Conservation (phyloP, 2,329 filamentous ascomycete species). For the Hymenotorrendiella dingleyae region DNA sequence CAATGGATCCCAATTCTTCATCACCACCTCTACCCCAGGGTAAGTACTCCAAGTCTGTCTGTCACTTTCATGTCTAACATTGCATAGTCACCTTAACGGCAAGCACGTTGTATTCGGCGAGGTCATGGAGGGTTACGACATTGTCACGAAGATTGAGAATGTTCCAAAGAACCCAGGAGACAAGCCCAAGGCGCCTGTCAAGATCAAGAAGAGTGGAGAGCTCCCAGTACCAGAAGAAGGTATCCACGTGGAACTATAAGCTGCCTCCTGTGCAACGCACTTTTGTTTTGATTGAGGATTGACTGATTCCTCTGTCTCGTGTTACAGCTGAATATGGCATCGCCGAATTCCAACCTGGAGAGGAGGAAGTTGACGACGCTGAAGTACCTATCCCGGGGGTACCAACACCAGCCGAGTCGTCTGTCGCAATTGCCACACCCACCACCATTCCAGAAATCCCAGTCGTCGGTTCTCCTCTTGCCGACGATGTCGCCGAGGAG, state of each 20-base stretch:
- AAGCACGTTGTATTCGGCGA: conserved; percentile 85
- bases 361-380: conserved; percentile 23
- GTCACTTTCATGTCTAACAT: conserved; percentile 10
- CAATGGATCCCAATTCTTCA: conserved; percentile 88
- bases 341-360: conserved; percentile 29
- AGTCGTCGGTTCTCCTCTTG: conserved; percentile 15
- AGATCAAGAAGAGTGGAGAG: conserved; percentile 79
- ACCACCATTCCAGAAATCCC: conserved; percentile 16
- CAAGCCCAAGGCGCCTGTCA: conserved; percentile 63
- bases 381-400: no score
- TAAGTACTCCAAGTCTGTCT: conserved; percentile 38
- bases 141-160: conserved; percentile 75
- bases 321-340: conserved; percentile 27
- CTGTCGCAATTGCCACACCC: conserved; percentile 7
- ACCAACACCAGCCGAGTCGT: conserved; percentile 12
- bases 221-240: conserved; percentile 80
- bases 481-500: conserved; percentile 18
- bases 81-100: conserved; percentile 69
- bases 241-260: conserved; percentile 86
- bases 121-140: conserved; percentile 77
- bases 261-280: conserved; percentile 23
- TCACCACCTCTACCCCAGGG: conserved; percentile 75
- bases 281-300: conserved; percentile 19
- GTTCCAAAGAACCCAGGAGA: conserved; percentile 59
- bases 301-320: conserved; percentile 27